Evolutionary conservation across 2,329 filamentous ascomycete genomes (phyloP), one percentile per base, ranked within the genome.

Genomic region (Arthrobotrys musiformis): DNA sequence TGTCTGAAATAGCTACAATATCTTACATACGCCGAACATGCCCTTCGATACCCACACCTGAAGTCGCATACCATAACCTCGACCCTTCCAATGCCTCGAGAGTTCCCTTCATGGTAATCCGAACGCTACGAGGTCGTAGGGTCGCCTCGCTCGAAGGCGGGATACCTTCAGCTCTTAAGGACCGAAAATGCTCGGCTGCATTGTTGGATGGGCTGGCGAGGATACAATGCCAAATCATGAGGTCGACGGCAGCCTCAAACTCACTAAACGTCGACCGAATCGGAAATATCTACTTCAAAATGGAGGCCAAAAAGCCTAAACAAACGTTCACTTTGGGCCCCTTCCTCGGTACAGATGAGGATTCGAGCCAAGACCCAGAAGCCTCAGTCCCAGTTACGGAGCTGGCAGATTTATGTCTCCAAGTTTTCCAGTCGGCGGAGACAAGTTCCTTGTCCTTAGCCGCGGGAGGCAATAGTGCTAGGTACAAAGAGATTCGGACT

Each of bases 1-100:
- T 67, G 2, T 77, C 73, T 1, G 73, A 77, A 30, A 70, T 77
- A 3, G 73, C 73, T 2, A 77, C 73, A 11, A 77, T 77, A 24
- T 50, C 73, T 4, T 77, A 70, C 30, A 67, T 77, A 19, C 73
- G 73, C 19, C 48, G 73, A 22, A 60, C 22, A 7, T 70, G 61
- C 13, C 73, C 73, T 4, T 48, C 73, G 4, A 52, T 77, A 30
- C 73, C 73, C 15, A 67, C 67, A 2, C 73, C 73, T 7, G 73
- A 77, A 46, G 22, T 77, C 28, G 66, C 67, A 15, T 70, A 77
- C 44, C 60, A 77, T 50, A 70, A 63, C n/a, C 48, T 67, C 19
- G 73, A 77, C 26, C 46, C 61, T 22, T 68, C 58, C n/a, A 77
- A 70, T 40, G 37, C 67, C 9, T 58, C 73, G 1, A 67, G 60